Conservation (phyloP, 2,329 filamentous ascomycete genomes). For the Fusarium sp. region DNA sequence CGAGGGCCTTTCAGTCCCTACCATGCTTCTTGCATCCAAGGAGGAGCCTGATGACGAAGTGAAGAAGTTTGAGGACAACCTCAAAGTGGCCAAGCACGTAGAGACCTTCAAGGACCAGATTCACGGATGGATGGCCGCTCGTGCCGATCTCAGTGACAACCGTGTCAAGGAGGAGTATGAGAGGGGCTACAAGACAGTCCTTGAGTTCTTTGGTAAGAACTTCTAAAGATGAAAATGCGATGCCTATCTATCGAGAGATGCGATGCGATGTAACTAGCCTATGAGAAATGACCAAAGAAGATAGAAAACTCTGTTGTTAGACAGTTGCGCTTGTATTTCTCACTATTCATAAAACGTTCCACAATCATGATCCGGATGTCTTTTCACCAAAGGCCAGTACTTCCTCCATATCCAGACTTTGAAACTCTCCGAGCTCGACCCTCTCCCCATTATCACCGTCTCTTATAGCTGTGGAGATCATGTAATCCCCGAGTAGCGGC, state of each 20-base stretch:
- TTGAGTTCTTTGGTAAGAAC: slow-evolving; percentile 67
- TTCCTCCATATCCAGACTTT: slow-evolving; percentile 55
- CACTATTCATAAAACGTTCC: not conserved
- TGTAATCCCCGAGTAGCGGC: slow-evolving; percentile 60
- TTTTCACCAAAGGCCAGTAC: slow-evolving; percentile 57
- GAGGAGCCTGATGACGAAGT: slow-evolving; percentile 68
- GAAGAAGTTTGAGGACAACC: slow-evolving; percentile 63
- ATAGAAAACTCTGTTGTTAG: not conserved
- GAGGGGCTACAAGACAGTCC: slow-evolving; percentile 67
- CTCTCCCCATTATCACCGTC: slow-evolving; percentile 52
- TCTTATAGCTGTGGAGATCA: slow-evolving; percentile 63
- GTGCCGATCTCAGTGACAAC: slow-evolving; percentile 65
- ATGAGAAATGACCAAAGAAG: slow-evolving; percentile 19
- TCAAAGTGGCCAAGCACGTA: slow-evolving; percentile 66
- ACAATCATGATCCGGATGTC: not conserved
- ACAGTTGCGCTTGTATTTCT: not conserved
- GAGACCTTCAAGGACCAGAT: slow-evolving; percentile 74
- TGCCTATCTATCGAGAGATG: not conserved
- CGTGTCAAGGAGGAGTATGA: slow-evolving; percentile 69
- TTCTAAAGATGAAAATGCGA: slow-evolving; percentile 40
- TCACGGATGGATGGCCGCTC: slow-evolving; percentile 79
- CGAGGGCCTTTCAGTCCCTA: slow-evolving; percentile 66
- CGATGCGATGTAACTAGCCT: not conserved
- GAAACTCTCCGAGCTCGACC: slow-evolving; percentile 54
- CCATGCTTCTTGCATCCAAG: slow-evolving; percentile 70